Percentiles rank a stretch among this genome's conserved stretches.
Conservation (phyloP, 2,329 filamentous ascomycete species). For the Monosporascus sp. region DNA sequence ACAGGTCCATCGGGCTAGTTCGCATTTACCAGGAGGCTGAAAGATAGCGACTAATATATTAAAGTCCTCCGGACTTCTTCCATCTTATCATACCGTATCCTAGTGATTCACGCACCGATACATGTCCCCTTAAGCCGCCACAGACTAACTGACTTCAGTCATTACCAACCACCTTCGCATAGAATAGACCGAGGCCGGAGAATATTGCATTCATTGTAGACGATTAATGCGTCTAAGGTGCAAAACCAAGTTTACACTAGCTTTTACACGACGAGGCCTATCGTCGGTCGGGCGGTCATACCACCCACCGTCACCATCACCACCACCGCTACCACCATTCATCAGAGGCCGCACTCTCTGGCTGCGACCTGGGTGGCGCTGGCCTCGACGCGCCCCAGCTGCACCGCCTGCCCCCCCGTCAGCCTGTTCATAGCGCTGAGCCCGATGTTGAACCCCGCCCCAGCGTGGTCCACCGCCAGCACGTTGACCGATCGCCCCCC, state of each 20-base stretch:
- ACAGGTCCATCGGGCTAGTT: background rate
- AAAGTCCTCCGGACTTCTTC: no score
- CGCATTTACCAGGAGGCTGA: background rate
- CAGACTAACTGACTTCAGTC: no score
- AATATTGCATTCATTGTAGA: no score
- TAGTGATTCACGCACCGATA: no score
- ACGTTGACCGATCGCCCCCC: slow-evolving; percentile 47
- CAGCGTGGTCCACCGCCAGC: slow-evolving; percentile 50
- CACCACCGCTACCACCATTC: background rate
- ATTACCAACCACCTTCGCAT: no score
- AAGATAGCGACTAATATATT: background rate
- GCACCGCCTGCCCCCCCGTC: slow-evolving; percentile 44
- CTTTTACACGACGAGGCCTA: background rate
- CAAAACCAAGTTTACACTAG: no score
- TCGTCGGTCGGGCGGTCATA: background rate
- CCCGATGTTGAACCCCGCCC: slow-evolving; percentile 51
- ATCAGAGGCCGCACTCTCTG: slow-evolving; percentile 38
- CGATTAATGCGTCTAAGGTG: no score
- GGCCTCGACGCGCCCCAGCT: slow-evolving; percentile 49
- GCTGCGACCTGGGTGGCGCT: slow-evolving; percentile 36
- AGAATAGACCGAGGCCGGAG: no score
- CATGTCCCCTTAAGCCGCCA: no score
- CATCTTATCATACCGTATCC: no score
- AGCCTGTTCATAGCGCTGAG: slow-evolving; percentile 50
- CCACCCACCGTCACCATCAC: no score